Base-by-base conservation (phyloP, 169 alveolate genomes). In the Plasmodium blacklocki region DNA sequence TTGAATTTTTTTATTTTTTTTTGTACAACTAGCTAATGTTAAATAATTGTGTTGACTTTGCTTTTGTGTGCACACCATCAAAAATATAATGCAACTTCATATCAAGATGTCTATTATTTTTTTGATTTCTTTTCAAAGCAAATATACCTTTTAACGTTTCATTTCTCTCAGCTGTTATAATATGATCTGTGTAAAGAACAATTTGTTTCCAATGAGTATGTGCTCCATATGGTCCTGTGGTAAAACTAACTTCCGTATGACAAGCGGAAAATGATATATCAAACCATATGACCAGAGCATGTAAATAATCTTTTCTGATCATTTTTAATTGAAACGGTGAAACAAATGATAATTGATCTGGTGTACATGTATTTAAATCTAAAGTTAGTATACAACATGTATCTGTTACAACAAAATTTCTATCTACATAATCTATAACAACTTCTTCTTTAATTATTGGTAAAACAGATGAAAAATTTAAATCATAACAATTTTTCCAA, bases 401-500 rank as follows among this genome's bases (percentile, higher is more conserved):
- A 59, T 91, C 95, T 19, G 98, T 97, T n/a, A 93, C 97, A 19
- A 97, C 86, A 45, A 97, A 95, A 76, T 95, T 93, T 64, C 89
- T 96, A 54, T 97, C 98, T 32, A 96, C 98, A 39, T 88, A 83
- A 91, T 98, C 99, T 15, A 98, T 98, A 45, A 98, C 88, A n/a
- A 99, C 99, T 91, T 98, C 99, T 78, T 94, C 98, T 78, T 98
- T 91, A 62, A 95, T 94, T 93, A 96, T 92, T 47, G 80, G 80
- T 80, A 96, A 93, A 80, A 99, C 96, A 67, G 97, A 89, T 9
- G 98, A 93, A 98, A 98, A 98, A 92, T 98, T 97, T 72, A 98
- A 96, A 19, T 99, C 99, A 93, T 98, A 98, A 43, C 98, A 98
- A 89, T 97, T 95, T 73, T 96, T 95, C 99, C 99, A 98, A 93